phyloP scores from a whole-genome alignment of 495 filamentous ascomycete species.

The Penicillium steckii region DNA sequence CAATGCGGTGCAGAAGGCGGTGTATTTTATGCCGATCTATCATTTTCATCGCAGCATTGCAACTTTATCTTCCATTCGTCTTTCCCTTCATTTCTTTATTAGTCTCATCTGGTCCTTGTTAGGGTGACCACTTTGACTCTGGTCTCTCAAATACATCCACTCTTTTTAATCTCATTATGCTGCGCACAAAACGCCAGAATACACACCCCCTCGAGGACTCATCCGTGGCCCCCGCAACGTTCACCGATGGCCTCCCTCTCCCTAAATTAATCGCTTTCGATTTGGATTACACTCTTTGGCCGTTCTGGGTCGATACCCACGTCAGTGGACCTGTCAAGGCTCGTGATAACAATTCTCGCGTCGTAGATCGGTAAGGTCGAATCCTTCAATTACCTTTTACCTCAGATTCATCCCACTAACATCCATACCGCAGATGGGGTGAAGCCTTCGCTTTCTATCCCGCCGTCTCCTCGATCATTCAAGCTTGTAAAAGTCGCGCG shows the following conservation, averaged over 20 bases:
- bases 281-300: slow-evolving; percentile 96
- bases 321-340: slow-evolving; percentile 76
- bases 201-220: slow-evolving; percentile 38
- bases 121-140: background rate
- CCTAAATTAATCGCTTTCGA: slow-evolving; percentile 90
- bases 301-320: slow-evolving; percentile 96
- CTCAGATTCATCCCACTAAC: background rate
- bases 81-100: too few relatives aligned
- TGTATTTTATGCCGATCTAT: too few relatives aligned
- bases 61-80: too few relatives aligned
- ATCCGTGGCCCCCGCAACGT: slow-evolving; percentile 53
- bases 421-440: slow-evolving; percentile 50
- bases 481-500: slow-evolving; percentile 52
- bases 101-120: too few relatives aligned
- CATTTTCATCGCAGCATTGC: too few relatives aligned
- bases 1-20: too few relatives aligned
- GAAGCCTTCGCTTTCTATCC: slow-evolving; percentile 81
- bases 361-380: slow-evolving; percentile 42
- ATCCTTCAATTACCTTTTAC: too few relatives aligned
- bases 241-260: slow-evolving; percentile 76
- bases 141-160: background rate
- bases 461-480: slow-evolving; percentile 71
- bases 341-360: slow-evolving; percentile 54
- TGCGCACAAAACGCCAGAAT: slow-evolving; percentile 39
- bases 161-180: slow-evolving; percentile 17